Evolutionary conservation across 495 filamentous ascomycete species (phyloP).

Genomic region (Parathielavia appendiculata): DNA sequence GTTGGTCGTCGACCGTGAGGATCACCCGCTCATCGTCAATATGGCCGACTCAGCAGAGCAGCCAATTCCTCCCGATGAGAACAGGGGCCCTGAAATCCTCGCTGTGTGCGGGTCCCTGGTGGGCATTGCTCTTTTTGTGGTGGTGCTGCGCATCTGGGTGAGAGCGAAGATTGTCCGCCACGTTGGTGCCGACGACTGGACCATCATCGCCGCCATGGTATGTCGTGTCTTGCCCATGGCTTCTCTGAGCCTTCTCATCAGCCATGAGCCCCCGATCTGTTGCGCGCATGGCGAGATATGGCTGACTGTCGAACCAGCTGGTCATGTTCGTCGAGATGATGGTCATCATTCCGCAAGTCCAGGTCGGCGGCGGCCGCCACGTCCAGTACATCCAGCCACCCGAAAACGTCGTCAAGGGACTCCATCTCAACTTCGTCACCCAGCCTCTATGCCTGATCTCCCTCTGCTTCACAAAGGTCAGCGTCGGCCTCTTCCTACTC

Average conservation of each 20-base stretch:
- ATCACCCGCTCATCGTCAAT: neutral
- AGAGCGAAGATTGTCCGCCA: conserved; percentile 12
- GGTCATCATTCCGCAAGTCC: conserved; percentile 38
- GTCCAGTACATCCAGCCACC: conserved; percentile 29
- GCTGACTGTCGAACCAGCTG: neutral
- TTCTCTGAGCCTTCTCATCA: too few species aligned
- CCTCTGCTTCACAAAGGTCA: conserved; percentile 44
- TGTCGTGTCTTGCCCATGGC: too few species aligned
- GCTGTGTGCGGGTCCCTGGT: conserved; percentile 18
- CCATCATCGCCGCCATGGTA: conserved; percentile 27
- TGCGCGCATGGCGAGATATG: neutral
- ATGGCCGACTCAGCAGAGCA: neutral
- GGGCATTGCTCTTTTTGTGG: conserved; percentile 8
- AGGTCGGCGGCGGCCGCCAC: conserved; percentile 42
- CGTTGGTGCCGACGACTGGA: conserved; percentile 22
- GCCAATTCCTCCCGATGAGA: conserved; percentile 9
- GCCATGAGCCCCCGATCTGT: too few species aligned
- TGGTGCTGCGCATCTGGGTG: conserved; percentile 12
- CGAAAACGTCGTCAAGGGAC: conserved; percentile 23
- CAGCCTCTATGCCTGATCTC: conserved; percentile 40
- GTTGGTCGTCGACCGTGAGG: neutral
- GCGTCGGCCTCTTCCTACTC: conserved; percentile 44
- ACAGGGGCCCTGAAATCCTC: conserved; percentile 24
- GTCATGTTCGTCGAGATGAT: conserved; percentile 29
- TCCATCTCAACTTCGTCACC: conserved; percentile 44